Evolutionary conservation across 2,329 filamentous ascomycete species (phyloP).

Genomic region (Calonectria pauciramosa): DNA sequence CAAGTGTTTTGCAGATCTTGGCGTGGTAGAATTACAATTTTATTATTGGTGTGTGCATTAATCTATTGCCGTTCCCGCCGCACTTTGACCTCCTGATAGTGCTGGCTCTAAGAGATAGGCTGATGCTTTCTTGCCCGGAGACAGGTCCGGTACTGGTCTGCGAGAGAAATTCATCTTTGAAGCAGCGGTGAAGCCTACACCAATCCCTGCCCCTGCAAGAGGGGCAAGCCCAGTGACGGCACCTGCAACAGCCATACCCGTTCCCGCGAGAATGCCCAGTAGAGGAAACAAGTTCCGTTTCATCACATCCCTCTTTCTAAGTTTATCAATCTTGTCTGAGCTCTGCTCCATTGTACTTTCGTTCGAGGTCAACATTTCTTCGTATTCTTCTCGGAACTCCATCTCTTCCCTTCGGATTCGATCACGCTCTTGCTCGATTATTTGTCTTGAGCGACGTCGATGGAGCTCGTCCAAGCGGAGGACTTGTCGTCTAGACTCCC

Average conservation of each 20-base stretch:
- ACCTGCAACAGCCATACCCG: background rate
- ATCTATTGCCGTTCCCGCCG: background rate
- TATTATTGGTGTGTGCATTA: background rate
- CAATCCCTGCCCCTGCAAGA: background rate
- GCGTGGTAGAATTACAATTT: too few relatives aligned
- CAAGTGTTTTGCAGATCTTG: too few relatives aligned
- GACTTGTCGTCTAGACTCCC: background rate
- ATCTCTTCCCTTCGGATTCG: background rate
- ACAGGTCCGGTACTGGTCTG: background rate
- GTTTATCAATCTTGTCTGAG: background rate
- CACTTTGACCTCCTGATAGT: background rate
- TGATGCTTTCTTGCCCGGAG: background rate
- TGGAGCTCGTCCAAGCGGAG: background rate
- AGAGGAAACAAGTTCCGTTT: slow-evolving; percentile 9
- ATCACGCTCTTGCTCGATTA: background rate
- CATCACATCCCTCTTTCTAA: background rate
- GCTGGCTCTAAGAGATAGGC: background rate
- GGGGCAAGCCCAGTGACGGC: background rate
- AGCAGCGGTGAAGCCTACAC: background rate
- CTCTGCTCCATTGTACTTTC: background rate
- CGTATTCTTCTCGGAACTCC: slow-evolving; percentile 1
- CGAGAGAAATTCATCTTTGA: background rate
- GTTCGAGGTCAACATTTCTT: background rate
- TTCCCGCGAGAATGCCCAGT: background rate
- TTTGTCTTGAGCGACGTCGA: background rate